A percentile compares a stretch with the other conserved stretches of the same genome.
Evolutionary conservation across 306 rosid genomes (phyloP).

Genomic region (Vachellia pachyceras): DNA sequence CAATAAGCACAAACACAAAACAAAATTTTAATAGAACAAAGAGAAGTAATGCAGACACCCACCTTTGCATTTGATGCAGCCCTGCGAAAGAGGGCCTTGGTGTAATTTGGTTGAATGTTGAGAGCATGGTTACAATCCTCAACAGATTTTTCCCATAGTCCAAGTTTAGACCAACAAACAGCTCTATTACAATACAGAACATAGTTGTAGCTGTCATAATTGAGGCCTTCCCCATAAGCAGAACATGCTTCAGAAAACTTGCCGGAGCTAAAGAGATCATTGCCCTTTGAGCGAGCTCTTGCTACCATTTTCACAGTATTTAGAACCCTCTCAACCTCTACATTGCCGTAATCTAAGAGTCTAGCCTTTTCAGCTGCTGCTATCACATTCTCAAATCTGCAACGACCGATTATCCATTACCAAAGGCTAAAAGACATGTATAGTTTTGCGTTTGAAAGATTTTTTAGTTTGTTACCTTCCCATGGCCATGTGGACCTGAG

Average conservation of each 20-base stretch:
- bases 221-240: conserved; percentile 93
- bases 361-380: conserved; percentile 73
- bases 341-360: conserved; percentile 55
- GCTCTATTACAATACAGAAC: conserved; percentile 92
- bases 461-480: conserved; percentile 71
- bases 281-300: conserved; percentile 77
- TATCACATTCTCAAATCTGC: conserved; percentile 90
- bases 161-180: conserved; percentile 91
- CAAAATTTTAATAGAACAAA: conserved; percentile 9
- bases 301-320: conserved; percentile 75
- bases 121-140: conserved; percentile 87
- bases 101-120: conserved; percentile 77
- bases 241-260: conserved; percentile 80
- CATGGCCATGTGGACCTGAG: conserved; percentile 89
- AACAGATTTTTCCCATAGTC: conserved; percentile 88
- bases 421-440: conserved; percentile 9
- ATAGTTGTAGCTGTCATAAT: conserved; percentile 66
- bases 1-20: neutral
- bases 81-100: conserved; percentile 83
- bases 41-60: conserved; percentile 31
- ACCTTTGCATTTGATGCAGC: conserved; percentile 87
- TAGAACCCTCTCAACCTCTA: conserved; percentile 63
- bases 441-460: neutral
- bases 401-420: conserved; percentile 41
- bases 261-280: conserved; percentile 74